Evolutionary conservation across 2,329 filamentous ascomycete genomes (phyloP).

Genomic region (Epichloe amarillans): DNA sequence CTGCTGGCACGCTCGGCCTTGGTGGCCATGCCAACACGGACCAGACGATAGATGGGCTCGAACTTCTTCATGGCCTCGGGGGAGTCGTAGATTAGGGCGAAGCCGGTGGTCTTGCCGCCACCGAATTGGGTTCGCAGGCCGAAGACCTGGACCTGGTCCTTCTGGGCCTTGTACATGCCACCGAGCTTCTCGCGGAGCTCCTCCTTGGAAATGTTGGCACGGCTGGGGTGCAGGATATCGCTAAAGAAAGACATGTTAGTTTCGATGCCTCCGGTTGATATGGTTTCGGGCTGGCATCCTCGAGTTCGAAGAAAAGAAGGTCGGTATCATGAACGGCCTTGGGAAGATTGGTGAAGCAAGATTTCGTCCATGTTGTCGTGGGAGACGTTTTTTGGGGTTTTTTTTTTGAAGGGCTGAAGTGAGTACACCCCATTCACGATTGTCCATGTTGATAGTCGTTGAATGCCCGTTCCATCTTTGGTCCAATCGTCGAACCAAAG

Average conservation of each 20-base stretch:
- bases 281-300: neutral
- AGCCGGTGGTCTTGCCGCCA: constrained; percentile 99
- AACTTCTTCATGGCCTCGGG: constrained; percentile 99
- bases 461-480: neutral
- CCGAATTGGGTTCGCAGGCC: constrained; percentile 97
- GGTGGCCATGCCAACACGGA: constrained; percentile 79
- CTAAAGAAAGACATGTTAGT: constrained; percentile 33
- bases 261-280: neutral
- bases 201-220: constrained; percentile 97
- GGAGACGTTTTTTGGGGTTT: neutral
- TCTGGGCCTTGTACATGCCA: constrained; percentile 93
- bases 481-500: neutral
- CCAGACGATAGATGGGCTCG: constrained; percentile 94
- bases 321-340: constrained; percentile 5
- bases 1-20: constrained; percentile 97
- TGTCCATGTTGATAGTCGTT: neutral
- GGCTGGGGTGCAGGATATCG: constrained; percentile 98
- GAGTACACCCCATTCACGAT: too few relatives aligned
- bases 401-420: too few relatives aligned
- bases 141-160: constrained; percentile 96
- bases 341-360: too few relatives aligned
- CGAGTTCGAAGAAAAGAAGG: neutral
- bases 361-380: neutral
- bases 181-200: constrained; percentile 93
- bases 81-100: constrained; percentile 98